phyloP scores from a whole-genome alignment of 2,329 filamentous ascomycete genomes.

The Epichloe bromicola region DNA sequence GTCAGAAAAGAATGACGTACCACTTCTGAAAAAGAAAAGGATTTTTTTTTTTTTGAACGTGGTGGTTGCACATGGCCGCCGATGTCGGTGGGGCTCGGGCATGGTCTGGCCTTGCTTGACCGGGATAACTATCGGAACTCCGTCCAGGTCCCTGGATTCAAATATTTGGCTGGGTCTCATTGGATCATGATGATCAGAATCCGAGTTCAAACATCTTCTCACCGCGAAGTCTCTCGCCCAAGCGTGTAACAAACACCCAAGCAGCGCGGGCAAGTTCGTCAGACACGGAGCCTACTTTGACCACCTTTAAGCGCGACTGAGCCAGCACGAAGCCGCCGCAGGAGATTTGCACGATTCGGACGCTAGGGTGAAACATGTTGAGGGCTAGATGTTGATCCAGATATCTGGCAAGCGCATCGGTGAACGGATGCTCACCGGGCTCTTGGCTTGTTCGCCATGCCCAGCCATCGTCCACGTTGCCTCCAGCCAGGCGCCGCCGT shows the following conservation, averaged over 20 bases:
- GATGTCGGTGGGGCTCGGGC: slow-evolving; percentile 1
- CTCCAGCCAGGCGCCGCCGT: slow-evolving; percentile 33
- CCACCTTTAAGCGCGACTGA: slow-evolving; percentile 37
- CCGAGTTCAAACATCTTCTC: slow-evolving; percentile 9
- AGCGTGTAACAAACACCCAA: slow-evolving; percentile 24
- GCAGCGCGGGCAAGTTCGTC: slow-evolving; percentile 20
- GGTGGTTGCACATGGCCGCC: background rate
- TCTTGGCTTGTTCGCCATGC: slow-evolving; percentile 26
- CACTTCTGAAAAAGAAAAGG: background rate
- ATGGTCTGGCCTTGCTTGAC: too few relatives aligned
- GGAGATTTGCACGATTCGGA: slow-evolving; percentile 37
- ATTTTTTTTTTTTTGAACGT: too few relatives aligned
- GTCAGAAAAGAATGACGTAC: background rate
- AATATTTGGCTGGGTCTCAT: background rate
- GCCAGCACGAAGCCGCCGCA: slow-evolving; percentile 43
- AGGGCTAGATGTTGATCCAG: slow-evolving; percentile 39
- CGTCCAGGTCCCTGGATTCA: background rate
- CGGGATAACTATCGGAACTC: background rate
- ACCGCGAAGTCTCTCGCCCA: slow-evolving; percentile 21
- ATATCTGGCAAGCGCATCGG: slow-evolving; percentile 35
- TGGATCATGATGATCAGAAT: background rate
- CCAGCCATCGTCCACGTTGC: slow-evolving; percentile 39
- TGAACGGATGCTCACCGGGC: slow-evolving; percentile 27
- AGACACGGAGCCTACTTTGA: slow-evolving; percentile 18
- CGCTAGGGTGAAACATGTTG: slow-evolving; percentile 42